Conservation (phyloP, 2,329 filamentous ascomycete species). For the Hymenoscyphus scutula region DNA sequence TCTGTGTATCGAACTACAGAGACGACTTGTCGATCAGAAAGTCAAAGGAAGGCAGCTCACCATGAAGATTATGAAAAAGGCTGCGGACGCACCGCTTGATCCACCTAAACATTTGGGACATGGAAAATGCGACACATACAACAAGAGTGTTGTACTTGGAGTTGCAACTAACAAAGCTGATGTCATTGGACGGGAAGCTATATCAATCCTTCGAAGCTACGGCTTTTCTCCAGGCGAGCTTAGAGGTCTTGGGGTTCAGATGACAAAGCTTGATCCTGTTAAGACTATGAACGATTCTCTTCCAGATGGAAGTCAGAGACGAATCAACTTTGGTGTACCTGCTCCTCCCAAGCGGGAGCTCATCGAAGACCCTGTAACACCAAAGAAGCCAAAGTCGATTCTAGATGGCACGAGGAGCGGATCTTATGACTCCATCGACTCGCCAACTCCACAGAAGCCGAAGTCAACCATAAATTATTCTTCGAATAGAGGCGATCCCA, state of each 20-base stretch:
- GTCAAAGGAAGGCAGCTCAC: conserved; percentile 88
- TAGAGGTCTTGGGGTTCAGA: conserved; percentile 87
- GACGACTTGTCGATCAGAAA: conserved; percentile 74
- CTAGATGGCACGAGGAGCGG: conserved; percentile 10
- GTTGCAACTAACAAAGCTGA: conserved; percentile 76
- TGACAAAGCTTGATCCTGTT: conserved; percentile 85
- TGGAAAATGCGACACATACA: conserved; percentile 91
- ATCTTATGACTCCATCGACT: conserved; percentile 25
- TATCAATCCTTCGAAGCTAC: conserved; percentile 79
- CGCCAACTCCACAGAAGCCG: conserved; percentile 30
- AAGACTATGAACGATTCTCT: conserved; percentile 55
- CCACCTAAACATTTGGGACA: conserved; percentile 92
- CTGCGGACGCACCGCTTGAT: conserved; percentile 83
- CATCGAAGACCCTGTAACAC: conserved; percentile 51
- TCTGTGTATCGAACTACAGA: conserved; percentile 80
- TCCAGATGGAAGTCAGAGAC: conserved; percentile 73
- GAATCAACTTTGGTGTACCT: conserved; percentile 67
- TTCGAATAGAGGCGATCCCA: conserved; percentile 44
- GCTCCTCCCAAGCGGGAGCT: conserved; percentile 37
- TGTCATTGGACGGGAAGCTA: conserved; percentile 73
- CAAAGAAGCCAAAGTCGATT: conserved; percentile 37
- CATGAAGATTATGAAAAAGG: conserved; percentile 90
- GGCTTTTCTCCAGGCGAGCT: conserved; percentile 87
- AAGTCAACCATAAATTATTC: conserved; percentile 15
- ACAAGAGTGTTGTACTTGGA: conserved; percentile 80